A percentile compares a stretch with the other conserved stretches of the same genome.
phyloP scores from a whole-genome alignment of 169 alveolate genomes.

The Plasmodium relictum region DNA sequence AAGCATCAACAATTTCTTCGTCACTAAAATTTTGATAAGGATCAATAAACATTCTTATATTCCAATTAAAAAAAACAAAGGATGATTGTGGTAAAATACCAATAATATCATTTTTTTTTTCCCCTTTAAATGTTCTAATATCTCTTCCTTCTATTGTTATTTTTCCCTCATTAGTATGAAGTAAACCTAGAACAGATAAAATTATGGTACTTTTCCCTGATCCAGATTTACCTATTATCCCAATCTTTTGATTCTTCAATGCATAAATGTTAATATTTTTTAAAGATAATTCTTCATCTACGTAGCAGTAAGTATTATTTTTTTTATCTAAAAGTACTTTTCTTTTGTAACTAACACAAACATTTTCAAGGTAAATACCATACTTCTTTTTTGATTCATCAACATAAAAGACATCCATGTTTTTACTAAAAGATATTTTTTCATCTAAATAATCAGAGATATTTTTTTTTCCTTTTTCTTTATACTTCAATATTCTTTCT shows the following conservation, averaged over 20 bases:
- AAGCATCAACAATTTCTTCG: constrained; percentile 68
- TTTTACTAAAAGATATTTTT: neutral
- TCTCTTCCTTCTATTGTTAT: constrained; percentile 77
- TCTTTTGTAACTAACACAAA: constrained; percentile 54
- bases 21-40: constrained; percentile 78
- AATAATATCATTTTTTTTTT: constrained; percentile 66
- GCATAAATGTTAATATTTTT: constrained; percentile 78
- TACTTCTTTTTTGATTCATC: constrained; percentile 49
- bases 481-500: neutral
- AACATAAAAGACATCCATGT: neutral
- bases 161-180: constrained; percentile 68
- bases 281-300: constrained; percentile 75
- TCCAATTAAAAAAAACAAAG: constrained; percentile 79
- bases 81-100: constrained; percentile 82
- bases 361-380: constrained; percentile 60
- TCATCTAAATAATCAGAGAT: constrained; percentile 1
- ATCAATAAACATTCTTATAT: constrained; percentile 78
- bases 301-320: constrained; percentile 17
- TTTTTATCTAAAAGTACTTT: constrained; percentile 40
- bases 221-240: constrained; percentile 82
- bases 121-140: constrained; percentile 37
- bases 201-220: constrained; percentile 82
- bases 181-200: constrained; percentile 79
- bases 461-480: neutral
- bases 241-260: constrained; percentile 82